A percentile compares a stretch with the other conserved stretches of the same genome.
phyloP scores from a whole-genome alignment of 345 rosid genomes.

The Hevea brasiliensis region DNA sequence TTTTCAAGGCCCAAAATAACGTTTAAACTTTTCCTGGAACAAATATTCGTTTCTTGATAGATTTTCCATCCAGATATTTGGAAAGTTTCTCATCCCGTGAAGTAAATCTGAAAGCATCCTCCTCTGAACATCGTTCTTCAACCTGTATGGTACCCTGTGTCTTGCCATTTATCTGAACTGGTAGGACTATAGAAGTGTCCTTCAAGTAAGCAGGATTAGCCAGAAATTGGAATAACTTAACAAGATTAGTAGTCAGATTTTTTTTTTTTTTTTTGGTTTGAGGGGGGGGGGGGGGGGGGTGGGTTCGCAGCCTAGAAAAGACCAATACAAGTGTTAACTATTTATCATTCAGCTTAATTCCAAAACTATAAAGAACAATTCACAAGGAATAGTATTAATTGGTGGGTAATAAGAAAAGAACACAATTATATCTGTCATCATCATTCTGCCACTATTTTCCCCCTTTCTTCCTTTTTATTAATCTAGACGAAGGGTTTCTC shows the following conservation, averaged over 20 bases:
- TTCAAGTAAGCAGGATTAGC: constrained; percentile 69
- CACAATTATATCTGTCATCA: not conserved
- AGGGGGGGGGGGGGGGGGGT: too few species aligned
- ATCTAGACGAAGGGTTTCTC: not conserved
- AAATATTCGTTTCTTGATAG: constrained; percentile 68
- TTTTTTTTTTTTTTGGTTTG: too few species aligned
- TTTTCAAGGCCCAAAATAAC: constrained; percentile 65
- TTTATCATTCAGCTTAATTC: not conserved
- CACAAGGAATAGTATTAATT: not conserved
- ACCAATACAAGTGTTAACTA: too few species aligned
- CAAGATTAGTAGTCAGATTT: too few species aligned
- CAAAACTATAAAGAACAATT: not conserved
- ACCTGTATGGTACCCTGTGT: constrained; percentile 85
- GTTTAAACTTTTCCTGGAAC: constrained; percentile 89
- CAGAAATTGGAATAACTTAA: constrained; percentile 40
- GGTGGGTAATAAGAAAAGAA: not conserved
- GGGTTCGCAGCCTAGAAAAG: too few species aligned
- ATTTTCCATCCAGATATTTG: constrained; percentile 59
- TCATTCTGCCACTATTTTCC: not conserved
- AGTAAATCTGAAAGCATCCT: constrained; percentile 71
- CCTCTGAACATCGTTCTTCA: constrained; percentile 85
- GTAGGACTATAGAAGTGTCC: constrained; percentile 62
- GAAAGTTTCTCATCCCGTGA: constrained; percentile 58
- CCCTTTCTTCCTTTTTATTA: too few species aligned
- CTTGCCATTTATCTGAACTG: constrained; percentile 97